Evolutionary conservation across 345 rosid genomes (phyloP), one percentile per base, ranked within the genome.

Genomic region (Abelmoschus esculentus): DNA sequence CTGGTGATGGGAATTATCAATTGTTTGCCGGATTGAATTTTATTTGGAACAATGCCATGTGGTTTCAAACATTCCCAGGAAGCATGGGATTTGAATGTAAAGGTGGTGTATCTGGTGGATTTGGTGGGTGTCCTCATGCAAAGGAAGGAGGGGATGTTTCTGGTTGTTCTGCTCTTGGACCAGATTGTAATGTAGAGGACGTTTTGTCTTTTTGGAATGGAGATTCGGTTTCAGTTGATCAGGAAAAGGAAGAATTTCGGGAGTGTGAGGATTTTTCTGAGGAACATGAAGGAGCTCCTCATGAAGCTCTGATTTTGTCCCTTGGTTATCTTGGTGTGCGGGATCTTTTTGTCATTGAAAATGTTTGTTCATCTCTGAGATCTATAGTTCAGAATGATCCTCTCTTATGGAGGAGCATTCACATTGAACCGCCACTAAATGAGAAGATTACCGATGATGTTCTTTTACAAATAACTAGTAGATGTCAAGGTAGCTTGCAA

Each of bases 401-500:
- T 31, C 77, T 87, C 3, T 70, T 90, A 62, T 96, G 98, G 98
- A 89, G 80, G 67, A 89, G 71, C 74, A 76, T 92, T 68, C 93
- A 92, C 80, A 81, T 96, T 49, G 84, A 75, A 62, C 92, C 81
- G 64, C 98, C 99, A 0, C 74, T 89, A 82, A 96, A 79, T 70
- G 98, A 96, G 78, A 92, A 86, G 83, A 83, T 96, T 18, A 96
- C 93, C 0, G 97, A 96, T 69, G 98, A 92, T 72, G 73, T 78
- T 80, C 88, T 93, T 67, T 66, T 91, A 83, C 79, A 83, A 70
- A 69, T 91, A 73, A 75, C 90, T 63, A 77, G 78, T 38, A 84
- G 88, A 80, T 95, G 97, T 72, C 91, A 84, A 77, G 95, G 96
- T n/a, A 84, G 77, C 67, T 75, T 93, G 81, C 86, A 78, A 70